These are phyloP conservation scores for Artemisia tridentata DNA, from an alignment of 129 eudicot genomes.

Conservation along the genomic window DNA sequence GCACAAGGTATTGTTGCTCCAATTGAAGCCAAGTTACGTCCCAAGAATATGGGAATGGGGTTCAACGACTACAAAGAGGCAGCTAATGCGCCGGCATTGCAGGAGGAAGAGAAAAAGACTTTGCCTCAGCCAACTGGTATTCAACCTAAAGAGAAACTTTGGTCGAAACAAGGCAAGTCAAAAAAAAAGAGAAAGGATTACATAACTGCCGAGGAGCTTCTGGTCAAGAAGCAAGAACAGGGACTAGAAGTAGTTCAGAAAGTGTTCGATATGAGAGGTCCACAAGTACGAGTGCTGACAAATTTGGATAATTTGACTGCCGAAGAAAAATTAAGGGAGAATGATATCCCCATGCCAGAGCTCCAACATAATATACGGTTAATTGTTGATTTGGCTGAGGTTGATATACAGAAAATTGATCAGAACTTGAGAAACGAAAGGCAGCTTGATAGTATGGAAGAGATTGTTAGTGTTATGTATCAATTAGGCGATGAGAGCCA, in stretches of 20 bases:
- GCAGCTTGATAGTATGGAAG: constrained; percentile 53
- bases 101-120: constrained; percentile 46
- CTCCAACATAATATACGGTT: constrained; percentile 71
- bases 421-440: constrained; percentile 67
- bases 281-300: constrained; percentile 60
- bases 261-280: constrained; percentile 86
- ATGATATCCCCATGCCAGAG: constrained; percentile 66
- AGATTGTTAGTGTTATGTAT: constrained; percentile 46
- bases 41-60: constrained; percentile 62
- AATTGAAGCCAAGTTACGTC: constrained; percentile 44
- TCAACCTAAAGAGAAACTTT: constrained; percentile 24
- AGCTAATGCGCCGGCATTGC: constrained; percentile 38
- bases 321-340: constrained; percentile 35
- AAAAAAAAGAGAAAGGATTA: constrained; percentile 55
- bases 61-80: constrained; percentile 40
- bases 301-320: constrained; percentile 24
- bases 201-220: constrained; percentile 67
- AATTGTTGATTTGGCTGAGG: constrained; percentile 60
- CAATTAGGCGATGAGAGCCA: constrained; percentile 33
- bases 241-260: constrained; percentile 22
- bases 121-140: constrained; percentile 9
- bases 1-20: constrained; percentile 68
- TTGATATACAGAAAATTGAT: constrained; percentile 65
- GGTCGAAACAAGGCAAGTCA: constrained; percentile 39
- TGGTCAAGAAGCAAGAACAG: constrained; percentile 71